Evolutionary conservation across 1,139 yeast species (phyloP), one percentile per base, ranked within the genome.

Genomic region (Candida glucosophila): DNA sequence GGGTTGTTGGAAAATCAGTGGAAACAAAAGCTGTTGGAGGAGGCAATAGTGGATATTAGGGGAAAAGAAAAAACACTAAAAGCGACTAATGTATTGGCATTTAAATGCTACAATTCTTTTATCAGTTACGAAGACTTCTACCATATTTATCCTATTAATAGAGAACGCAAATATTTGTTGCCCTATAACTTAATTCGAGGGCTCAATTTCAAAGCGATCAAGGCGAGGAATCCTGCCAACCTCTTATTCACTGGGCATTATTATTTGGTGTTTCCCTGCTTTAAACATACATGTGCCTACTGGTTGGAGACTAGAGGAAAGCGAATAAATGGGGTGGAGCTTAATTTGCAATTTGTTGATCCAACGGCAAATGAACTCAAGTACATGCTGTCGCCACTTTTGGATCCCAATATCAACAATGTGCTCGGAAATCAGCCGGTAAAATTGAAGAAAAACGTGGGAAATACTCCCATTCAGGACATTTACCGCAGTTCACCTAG

Each of bases 271-370:
- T 77, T 77, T 39, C 54, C 58, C 4, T 49, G 53, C 22, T 46
- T 50, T 25, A 52, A 57, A 17, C 67, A 66, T 13, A 82, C 83
- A 0, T 58, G 71, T 15, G 54, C 57, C 3, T 77, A 66, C 43
- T 54, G 52, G 40, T 39, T 56, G 11, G 79, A 73, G 39, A 69
- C 78, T 0, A 32, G 44, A 4, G 60, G 63, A 4, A 60, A 66
- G 26, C 55, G 58, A 27, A 41, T 76, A 19, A 69, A 75, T 36
- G 83, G 83, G 2, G 40, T 64, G 22, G 57, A 55, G 13, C 39
- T 73, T 15, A 48, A 58, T 13, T 48, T 73, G 17, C 47, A 58
- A 26, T 74, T 73, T 52, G 62, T 60, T 3, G 41, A 38, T 2
- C 19, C 44, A n/a, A 28, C 33, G 5, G 28, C 30, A 4, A 27